Conservation (phyloP, 768 basidiomycete species). For the Lactifluus volemus region DNA sequence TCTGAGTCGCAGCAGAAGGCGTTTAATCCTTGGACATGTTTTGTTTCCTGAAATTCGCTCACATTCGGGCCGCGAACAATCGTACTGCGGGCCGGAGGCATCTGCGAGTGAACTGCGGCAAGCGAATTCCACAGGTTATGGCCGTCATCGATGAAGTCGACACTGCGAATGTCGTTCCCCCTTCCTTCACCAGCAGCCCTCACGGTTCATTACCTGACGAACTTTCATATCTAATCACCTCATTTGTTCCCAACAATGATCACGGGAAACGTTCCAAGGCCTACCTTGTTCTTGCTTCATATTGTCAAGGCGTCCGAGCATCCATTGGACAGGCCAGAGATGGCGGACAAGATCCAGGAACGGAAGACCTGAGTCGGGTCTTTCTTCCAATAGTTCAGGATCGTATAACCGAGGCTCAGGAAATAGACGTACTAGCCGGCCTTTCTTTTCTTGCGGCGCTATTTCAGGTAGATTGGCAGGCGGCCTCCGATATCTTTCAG, state of each 20-base stretch:
- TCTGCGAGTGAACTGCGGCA: too few relatives aligned
- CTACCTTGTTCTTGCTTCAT: conserved; percentile 57
- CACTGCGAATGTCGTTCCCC: not conserved
- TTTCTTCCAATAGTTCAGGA: conserved; percentile 44
- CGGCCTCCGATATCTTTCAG: conserved; percentile 56
- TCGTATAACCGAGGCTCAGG: conserved; percentile 47
- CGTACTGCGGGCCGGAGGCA: not conserved
- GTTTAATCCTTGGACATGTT: not conserved
- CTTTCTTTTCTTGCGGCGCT: conserved; percentile 67
- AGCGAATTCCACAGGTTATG: not conserved
- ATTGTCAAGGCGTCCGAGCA: conserved; percentile 51
- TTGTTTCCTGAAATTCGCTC: not conserved
- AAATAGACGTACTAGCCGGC: conserved; percentile 43
- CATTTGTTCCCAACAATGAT: conserved; percentile 14
- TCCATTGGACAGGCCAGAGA: conserved; percentile 30
- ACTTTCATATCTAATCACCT: conserved; percentile 15
- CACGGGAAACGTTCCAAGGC: conserved; percentile 47
- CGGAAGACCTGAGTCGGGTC: conserved; percentile 38
- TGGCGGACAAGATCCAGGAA: conserved; percentile 35
- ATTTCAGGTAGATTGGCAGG: conserved; percentile 71
- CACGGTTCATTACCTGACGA: conserved; percentile 17
- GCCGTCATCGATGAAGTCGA: conserved; percentile 10
- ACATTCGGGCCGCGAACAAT: not conserved
- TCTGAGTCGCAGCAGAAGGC: not conserved
- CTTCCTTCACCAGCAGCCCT: not conserved